These are phyloP conservation scores for Tricholoma saponaceum DNA, from an alignment of 768 basidiomycete genomes.

Conservation along the genomic window DNA sequence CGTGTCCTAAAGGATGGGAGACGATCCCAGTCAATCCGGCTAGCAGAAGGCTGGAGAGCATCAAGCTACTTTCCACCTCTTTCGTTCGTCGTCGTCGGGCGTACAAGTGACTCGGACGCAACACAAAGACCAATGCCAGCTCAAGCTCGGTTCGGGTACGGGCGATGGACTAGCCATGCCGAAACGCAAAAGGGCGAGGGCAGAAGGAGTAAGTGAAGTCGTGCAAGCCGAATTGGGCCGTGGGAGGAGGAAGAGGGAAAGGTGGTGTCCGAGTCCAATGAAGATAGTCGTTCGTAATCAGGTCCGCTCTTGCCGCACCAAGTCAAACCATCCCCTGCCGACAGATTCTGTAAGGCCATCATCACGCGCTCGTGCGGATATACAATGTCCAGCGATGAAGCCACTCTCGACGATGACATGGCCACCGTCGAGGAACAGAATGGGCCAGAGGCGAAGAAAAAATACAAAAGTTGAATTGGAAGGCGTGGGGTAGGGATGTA, in stretches of 20 bases:
- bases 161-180: slow-evolving; percentile 35
- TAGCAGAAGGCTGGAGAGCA: slow-evolving; percentile 24
- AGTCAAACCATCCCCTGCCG: slow-evolving; percentile 23
- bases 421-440: slow-evolving; percentile 11
- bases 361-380: slow-evolving; percentile 22
- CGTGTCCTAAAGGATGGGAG: slow-evolving; percentile 10
- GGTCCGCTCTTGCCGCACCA: slow-evolving; percentile 23
- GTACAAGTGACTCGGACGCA: slow-evolving; percentile 9
- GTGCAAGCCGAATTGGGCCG: slow-evolving; percentile 11
- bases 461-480: slow-evolving; percentile 6
- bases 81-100: slow-evolving; percentile 11
- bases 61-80: slow-evolving; percentile 24
- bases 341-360: slow-evolving; percentile 15
- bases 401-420: slow-evolving; percentile 14
- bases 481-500: slow-evolving; percentile 16
- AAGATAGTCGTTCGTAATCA: slow-evolving; percentile 19
- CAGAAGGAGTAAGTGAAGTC: slow-evolving; percentile 18
- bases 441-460: slow-evolving; percentile 14
- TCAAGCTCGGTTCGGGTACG: slow-evolving; percentile 16
- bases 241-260: slow-evolving; percentile 11
- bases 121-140: slow-evolving; percentile 8
- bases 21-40: slow-evolving; percentile 13
- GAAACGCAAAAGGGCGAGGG: slow-evolving; percentile 17
- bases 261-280: slow-evolving; percentile 19
- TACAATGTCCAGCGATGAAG: slow-evolving; percentile 31